Percentiles rank a stretch among this genome's conserved stretches.
These are phyloP conservation scores for Ceratocystis alfenasii DNA, from an alignment of 2,329 filamentous ascomycete species.

Conservation along the genomic window DNA sequence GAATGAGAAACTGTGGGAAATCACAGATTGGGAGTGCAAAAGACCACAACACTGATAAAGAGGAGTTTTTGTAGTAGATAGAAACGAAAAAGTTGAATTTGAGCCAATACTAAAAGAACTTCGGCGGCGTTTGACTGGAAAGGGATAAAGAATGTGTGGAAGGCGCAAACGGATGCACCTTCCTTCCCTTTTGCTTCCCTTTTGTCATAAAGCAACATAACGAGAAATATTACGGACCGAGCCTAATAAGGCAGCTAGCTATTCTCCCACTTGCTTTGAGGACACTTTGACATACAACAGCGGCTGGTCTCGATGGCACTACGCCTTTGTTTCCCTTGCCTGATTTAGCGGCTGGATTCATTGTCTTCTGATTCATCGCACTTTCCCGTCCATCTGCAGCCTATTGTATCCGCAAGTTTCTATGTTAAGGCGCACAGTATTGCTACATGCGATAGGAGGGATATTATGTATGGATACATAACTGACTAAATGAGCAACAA, in stretches of 20 bases:
- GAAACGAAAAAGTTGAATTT: not conserved
- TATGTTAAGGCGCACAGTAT: not conserved
- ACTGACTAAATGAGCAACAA: not conserved
- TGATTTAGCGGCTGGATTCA: not conserved
- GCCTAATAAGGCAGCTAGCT: not conserved
- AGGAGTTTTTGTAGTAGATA: not conserved
- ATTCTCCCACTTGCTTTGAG: not conserved
- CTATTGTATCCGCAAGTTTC: not conserved
- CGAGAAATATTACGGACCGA: not conserved
- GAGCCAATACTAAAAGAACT: too few species aligned
- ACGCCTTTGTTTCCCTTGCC: not conserved
- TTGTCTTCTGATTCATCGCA: not conserved
- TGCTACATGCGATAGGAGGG: not conserved
- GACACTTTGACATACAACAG: slow-evolving; percentile 3
- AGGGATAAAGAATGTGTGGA: slow-evolving; percentile 1
- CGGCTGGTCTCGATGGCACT: not conserved
- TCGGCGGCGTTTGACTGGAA: too few species aligned
- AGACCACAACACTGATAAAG: not conserved
- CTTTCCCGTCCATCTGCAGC: not conserved
- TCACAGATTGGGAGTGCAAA: not conserved
- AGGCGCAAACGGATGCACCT: slow-evolving; percentile 8
- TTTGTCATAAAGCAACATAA: not conserved
- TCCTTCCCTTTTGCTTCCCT: not conserved
- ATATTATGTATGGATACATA: too few species aligned
- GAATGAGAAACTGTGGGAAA: too few species aligned